Evolutionary conservation across 2,329 filamentous ascomycete species (phyloP).

Genomic region (Xylaria sp.): DNA sequence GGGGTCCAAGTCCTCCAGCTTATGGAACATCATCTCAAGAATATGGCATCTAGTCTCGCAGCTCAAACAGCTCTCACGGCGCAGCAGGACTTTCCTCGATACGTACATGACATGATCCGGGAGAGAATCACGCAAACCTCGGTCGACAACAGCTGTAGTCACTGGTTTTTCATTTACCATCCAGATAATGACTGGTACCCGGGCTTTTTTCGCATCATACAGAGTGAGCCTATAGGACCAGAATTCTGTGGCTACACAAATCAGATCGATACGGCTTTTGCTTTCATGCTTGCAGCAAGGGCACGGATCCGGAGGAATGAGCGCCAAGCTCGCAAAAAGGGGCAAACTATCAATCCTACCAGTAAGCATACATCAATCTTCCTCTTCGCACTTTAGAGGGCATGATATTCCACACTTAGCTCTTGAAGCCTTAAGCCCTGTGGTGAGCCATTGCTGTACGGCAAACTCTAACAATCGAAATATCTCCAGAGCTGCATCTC

Average conservation of each 20-base stretch:
- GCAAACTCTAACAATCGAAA: neutral
- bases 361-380: constrained; percentile 11
- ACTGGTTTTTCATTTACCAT: constrained; percentile 56
- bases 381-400: neutral
- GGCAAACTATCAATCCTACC: constrained; percentile 42
- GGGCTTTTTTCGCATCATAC: constrained; percentile 53
- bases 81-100: constrained; percentile 53
- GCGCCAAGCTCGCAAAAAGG: constrained; percentile 42
- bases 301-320: constrained; percentile 44
- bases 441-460: neutral
- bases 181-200: constrained; percentile 57
- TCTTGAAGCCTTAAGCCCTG: neutral
- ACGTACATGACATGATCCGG: constrained; percentile 53
- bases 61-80: constrained; percentile 53
- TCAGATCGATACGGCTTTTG: constrained; percentile 54
- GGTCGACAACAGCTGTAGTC: constrained; percentile 44
- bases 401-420: neutral
- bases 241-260: constrained; percentile 56
- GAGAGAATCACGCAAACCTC: constrained; percentile 51
- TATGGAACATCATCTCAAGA: constrained; percentile 51
- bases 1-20: constrained; percentile 52
- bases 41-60: constrained; percentile 50
- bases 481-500: constrained; percentile 48
- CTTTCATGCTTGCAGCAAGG: constrained; percentile 53
- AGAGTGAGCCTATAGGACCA: constrained; percentile 50